phyloP scores from a whole-genome alignment of 2,329 filamentous ascomycete genomes.

The Eutypa lata region DNA sequence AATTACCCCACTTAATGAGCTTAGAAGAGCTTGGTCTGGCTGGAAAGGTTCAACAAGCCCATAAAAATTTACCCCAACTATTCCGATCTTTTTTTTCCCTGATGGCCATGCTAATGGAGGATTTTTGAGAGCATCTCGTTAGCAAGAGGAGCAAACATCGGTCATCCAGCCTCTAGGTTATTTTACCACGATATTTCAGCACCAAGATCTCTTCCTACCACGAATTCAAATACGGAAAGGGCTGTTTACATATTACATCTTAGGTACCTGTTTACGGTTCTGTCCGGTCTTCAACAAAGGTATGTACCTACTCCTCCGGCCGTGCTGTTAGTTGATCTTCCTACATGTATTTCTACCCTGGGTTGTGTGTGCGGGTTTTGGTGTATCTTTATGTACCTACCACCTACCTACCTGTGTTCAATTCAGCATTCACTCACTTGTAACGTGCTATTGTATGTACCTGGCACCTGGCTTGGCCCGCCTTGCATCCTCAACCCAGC shows the following conservation, averaged over 20 bases:
- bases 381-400: neutral
- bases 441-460: neutral
- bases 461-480: neutral
- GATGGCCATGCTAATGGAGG: too few species aligned
- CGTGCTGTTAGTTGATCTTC: neutral
- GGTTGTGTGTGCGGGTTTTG: neutral
- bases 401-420: neutral
- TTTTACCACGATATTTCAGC: too few species aligned
- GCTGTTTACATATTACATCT: neutral
- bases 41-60: slow-evolving; percentile 23
- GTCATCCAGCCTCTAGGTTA: too few species aligned
- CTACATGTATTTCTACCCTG: neutral
- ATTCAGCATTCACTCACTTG: neutral
- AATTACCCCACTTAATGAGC: neutral
- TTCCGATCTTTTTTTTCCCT: slow-evolving; percentile 18
- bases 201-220: too few species aligned
- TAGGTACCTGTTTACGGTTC: neutral
- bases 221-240: too few species aligned
- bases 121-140: too few species aligned
- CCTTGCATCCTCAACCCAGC: slow-evolving; percentile 8
- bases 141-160: too few species aligned
- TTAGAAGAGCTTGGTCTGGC: neutral
- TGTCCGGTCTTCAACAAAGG: slow-evolving; percentile 1
- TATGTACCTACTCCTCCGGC: slow-evolving; percentile 2
- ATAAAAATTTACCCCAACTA: slow-evolving; percentile 31